Evolutionary conservation across 2,329 filamentous ascomycete species (phyloP).

Genomic region (Penicillium decumbens): DNA sequence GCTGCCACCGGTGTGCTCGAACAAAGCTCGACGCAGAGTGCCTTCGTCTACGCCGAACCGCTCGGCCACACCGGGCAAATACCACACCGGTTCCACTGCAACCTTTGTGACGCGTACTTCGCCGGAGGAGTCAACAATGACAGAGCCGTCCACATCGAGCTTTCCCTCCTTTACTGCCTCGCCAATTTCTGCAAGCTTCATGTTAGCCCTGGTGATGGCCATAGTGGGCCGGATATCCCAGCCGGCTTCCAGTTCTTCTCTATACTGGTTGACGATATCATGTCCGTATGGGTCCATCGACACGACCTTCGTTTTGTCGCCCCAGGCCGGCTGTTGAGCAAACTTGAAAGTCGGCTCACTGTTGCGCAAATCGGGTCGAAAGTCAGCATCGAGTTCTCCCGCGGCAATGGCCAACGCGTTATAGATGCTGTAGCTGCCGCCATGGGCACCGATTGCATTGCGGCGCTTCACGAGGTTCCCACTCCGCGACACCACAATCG

Average conservation of each 20-base stretch:
- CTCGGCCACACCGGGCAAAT: constrained; percentile 80
- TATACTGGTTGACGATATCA: constrained; percentile 72
- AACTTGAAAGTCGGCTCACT: constrained; percentile 88
- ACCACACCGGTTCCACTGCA: constrained; percentile 92
- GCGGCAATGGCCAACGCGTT: constrained; percentile 89
- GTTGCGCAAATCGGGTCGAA: constrained; percentile 73
- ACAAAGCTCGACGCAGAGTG: constrained; percentile 76
- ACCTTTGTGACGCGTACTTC: constrained; percentile 95
- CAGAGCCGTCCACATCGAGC: constrained; percentile 75
- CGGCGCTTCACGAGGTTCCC: constrained; percentile 31
- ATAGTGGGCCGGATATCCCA: constrained; percentile 81
- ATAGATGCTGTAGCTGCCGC: constrained; percentile 94
- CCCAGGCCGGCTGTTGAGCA: constrained; percentile 86
- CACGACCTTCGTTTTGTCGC: constrained; percentile 86
- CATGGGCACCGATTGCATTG: constrained; percentile 64
- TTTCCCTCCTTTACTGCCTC: constrained; percentile 77
- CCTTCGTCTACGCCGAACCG: constrained; percentile 91
- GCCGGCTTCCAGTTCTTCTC: constrained; percentile 67
- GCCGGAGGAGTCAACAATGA: constrained; percentile 78
- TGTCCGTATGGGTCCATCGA: constrained; percentile 96
- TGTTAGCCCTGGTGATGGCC: constrained; percentile 85
- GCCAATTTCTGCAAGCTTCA: constrained; percentile 93
- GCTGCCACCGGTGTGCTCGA: constrained; percentile 92
- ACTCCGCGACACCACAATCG: constrained; percentile 68
- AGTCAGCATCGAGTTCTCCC: constrained; percentile 77